These are phyloP conservation scores for Botryotinia calthae DNA, from an alignment of 2,329 filamentous ascomycete species.

Conservation along the genomic window DNA sequence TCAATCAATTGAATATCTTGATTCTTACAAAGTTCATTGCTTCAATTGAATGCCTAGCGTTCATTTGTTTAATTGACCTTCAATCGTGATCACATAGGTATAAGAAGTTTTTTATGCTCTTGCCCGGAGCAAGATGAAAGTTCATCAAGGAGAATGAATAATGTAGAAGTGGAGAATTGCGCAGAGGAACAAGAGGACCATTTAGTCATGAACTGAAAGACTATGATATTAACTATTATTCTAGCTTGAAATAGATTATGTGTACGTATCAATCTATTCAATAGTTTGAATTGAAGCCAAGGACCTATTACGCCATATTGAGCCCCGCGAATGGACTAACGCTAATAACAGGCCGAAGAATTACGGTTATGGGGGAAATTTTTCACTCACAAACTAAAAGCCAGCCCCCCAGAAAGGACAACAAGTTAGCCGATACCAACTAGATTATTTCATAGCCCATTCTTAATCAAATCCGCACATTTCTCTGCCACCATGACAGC, in stretches of 20 bases:
- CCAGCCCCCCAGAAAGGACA: not conserved
- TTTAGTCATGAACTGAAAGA: not conserved
- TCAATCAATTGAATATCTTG: not conserved
- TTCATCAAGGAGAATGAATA: not conserved
- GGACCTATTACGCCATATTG: not conserved
- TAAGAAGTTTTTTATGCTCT: not conserved
- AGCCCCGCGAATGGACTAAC: not conserved
- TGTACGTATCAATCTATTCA: not conserved
- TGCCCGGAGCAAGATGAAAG: not conserved
- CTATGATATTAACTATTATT: not conserved
- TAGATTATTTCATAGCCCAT: no score
- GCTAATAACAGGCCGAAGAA: not conserved
- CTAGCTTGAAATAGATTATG: no score
- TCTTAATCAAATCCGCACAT: conserved; percentile 22
- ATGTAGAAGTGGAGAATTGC: not conserved
- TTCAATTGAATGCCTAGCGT: not conserved
- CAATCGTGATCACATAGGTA: not conserved
- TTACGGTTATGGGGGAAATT: not conserved
- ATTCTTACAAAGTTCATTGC: not conserved
- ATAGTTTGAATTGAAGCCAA: not conserved
- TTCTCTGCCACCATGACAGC: conserved; percentile 34
- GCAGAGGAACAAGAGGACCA: not conserved
- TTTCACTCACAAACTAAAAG: not conserved
- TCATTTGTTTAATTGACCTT: not conserved
- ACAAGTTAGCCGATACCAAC: not conserved